phyloP scores from a whole-genome alignment of 305 asterid genomes.

The Solanum hybrid region DNA sequence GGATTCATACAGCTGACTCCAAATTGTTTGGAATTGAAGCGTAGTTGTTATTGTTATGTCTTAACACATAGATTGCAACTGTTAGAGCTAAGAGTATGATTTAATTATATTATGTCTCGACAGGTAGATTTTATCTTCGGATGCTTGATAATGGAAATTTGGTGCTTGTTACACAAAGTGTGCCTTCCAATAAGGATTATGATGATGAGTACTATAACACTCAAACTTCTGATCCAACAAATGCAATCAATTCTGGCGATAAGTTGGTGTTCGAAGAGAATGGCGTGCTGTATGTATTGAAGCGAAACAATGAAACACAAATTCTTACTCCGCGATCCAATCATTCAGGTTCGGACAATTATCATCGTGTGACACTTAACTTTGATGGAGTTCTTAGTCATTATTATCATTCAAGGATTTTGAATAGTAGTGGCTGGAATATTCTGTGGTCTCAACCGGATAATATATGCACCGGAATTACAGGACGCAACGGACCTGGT shows the following conservation, averaged over 20 bases:
- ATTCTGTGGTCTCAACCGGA: constrained; percentile 4
- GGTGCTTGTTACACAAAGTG: neutral
- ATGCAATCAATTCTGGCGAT: constrained; percentile 1
- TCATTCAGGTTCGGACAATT: neutral
- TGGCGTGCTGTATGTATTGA: constrained; percentile 2
- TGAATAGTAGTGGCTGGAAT: no score
- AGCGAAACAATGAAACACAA: neutral
- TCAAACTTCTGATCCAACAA: neutral
- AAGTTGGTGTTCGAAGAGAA: neutral
- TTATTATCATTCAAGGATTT: no score
- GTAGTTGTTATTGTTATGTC: neutral
- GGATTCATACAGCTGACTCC: no score
- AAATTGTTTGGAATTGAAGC: neutral
- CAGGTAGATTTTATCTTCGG: constrained; percentile 9
- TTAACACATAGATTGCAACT: neutral
- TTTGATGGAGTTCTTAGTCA: no score
- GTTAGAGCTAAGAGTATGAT: neutral
- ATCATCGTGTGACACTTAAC: no score
- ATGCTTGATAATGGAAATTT: neutral
- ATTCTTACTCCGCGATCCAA: neutral
- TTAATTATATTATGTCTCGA: neutral
- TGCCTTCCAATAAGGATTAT: neutral
- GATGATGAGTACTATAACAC: constrained; percentile 4
- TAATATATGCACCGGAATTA: neutral
- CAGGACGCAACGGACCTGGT: neutral